Evolutionary conservation across 1,284 basidiomycete species (phyloP).

Genomic region (Microbotryum scabiosae): DNA sequence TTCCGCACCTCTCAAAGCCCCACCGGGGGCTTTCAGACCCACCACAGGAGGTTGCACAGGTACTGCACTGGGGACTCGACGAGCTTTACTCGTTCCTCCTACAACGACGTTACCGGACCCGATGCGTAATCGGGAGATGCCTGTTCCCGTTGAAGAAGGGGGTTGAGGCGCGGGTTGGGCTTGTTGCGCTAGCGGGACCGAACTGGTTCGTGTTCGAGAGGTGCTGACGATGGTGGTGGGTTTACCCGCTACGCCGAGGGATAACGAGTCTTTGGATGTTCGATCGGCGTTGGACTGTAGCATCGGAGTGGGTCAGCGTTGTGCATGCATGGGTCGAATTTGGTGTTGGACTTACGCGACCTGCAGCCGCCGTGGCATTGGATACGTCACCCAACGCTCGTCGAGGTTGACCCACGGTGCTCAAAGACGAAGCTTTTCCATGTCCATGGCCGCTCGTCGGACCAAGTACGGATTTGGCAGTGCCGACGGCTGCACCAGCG

Average conservation of each 20-base stretch:
- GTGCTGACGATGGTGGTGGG: conserved; percentile 8
- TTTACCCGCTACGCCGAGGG: conserved; percentile 9
- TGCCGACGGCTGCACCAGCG: conserved; percentile 1
- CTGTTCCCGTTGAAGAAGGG: conserved; percentile 27
- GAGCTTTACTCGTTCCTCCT: neutral
- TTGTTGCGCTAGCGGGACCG: neutral
- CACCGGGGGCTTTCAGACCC: too few relatives aligned
- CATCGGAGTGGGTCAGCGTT: neutral
- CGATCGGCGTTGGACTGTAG: conserved; percentile 12
- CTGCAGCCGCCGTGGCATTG: conserved; percentile 8
- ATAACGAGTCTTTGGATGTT: conserved; percentile 11
- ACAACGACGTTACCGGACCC: neutral
- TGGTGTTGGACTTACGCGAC: neutral
- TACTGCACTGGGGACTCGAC: too few relatives aligned
- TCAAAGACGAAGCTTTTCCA: neutral
- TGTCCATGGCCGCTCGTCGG: neutral
- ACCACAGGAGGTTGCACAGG: too few relatives aligned
- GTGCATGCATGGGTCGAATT: too few relatives aligned
- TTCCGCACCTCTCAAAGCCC: too few relatives aligned
- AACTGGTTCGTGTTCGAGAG: conserved; percentile 16
- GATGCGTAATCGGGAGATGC: conserved; percentile 19
- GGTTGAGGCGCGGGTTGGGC: conserved; percentile 9
- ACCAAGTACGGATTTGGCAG: neutral
- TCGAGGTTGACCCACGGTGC: neutral
- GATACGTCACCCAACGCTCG: conserved; percentile 26